Conservation (phyloP, 2,329 filamentous ascomycete species). For the Xylariaceae sp. region DNA sequence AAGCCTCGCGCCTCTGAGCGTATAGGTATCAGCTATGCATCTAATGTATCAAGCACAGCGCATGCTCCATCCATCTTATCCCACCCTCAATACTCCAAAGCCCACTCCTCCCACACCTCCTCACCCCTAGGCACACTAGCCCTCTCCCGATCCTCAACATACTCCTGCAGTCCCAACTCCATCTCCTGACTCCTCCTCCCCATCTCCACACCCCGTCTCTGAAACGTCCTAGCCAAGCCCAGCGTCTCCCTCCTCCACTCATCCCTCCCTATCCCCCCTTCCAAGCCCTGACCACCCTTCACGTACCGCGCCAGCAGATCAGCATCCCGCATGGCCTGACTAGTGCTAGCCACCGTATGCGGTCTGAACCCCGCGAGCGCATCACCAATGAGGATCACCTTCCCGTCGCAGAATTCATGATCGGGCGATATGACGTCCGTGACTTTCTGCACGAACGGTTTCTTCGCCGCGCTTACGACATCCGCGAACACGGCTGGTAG, state of each 20-base stretch:
- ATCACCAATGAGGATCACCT: slow-evolving; percentile 41
- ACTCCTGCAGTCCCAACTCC: slow-evolving; percentile 29
- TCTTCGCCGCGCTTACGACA: slow-evolving; percentile 35
- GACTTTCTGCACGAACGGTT: slow-evolving; percentile 40
- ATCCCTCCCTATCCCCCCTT: slow-evolving; percentile 21
- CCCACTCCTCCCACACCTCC: slow-evolving; percentile 31
- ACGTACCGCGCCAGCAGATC: slow-evolving; percentile 34
- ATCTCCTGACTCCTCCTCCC: slow-evolving; percentile 32
- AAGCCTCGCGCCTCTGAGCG: too few relatives aligned
- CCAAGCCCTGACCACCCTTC: slow-evolving; percentile 13
- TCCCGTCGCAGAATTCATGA: slow-evolving; percentile 34
- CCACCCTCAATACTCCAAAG: slow-evolving; percentile 8
- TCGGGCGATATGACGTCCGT: slow-evolving; percentile 35
- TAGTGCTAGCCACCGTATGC: slow-evolving; percentile 41
- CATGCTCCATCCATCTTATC: too few relatives aligned
- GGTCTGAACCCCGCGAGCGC: slow-evolving; percentile 41
- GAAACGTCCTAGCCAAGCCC: slow-evolving; percentile 33
- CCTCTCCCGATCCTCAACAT: slow-evolving; percentile 33
- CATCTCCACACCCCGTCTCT: slow-evolving; percentile 34
- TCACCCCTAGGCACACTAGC: slow-evolving; percentile 30
- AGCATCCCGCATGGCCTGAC: slow-evolving; percentile 36
- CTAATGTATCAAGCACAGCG: too few relatives aligned
- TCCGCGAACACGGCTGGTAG: slow-evolving; percentile 40
- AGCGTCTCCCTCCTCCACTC: slow-evolving; percentile 34
- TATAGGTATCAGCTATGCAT: too few relatives aligned